Evolutionary conservation across 2,329 filamentous ascomycete species (phyloP), one percentile per base, ranked within the genome.

Genomic region (Westerdykella ornata): DNA sequence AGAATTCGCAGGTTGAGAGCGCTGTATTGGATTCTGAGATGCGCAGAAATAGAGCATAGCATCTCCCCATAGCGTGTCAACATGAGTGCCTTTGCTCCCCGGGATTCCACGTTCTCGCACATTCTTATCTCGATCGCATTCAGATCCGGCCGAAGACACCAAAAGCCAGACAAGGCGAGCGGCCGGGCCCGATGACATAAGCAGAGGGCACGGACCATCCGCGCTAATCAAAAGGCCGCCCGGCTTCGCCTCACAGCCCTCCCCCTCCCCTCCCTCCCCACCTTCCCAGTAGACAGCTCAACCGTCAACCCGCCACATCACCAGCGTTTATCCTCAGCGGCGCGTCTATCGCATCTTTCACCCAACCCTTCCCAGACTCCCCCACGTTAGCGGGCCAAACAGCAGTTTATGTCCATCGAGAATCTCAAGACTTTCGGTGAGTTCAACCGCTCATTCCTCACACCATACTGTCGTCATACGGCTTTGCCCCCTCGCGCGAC

Each of bases 371-470:
- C 3, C 20, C 56, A 61, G 57, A 60, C 57, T 68, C 49, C 44
- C 50, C 51, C 50, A 46, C 38, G 68, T 49, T 48, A 37, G 66
- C 63, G 76, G 75, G 67, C 65, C 78, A 81, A 81, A 79, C 76
- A 76, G 82, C 82, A 85, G 84, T 89, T 88, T 89, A 92, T 92
- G 87, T 92, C 87, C 82, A 55, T 92, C 85, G 85, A 92, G 88
- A 94, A 92, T 80, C 85, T 92, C 75, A 92, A 90, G 82, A 82
- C 84, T 78, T 87, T 88, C 82, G 86, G 86, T 92, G 75, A 68
- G 85, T 76, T 16, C 37, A 32, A 29, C 53, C 49, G 57, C 58
- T 47, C 43, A 38, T 45, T 38, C 22, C 22, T 11, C 22, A 26
- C 22, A 26, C 22, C 35, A 42, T 26, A 35, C 45, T 44, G 41